Evolutionary conservation across 495 filamentous ascomycete genomes (phyloP).

Genomic region (Neurospora sp.): DNA sequence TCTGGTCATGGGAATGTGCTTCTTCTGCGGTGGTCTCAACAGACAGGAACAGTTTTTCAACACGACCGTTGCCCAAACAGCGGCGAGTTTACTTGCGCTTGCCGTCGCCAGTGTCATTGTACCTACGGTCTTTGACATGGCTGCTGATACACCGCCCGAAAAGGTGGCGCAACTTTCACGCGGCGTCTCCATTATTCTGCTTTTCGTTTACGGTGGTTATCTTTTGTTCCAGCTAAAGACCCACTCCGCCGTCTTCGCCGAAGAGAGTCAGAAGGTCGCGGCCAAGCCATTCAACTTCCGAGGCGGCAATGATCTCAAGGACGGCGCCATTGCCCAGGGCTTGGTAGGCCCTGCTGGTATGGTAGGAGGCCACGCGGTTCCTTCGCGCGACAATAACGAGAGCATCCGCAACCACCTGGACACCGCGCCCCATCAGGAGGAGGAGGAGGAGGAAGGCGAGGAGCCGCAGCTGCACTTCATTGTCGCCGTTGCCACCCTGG

Average conservation of each 20-base stretch:
- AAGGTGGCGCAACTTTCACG: conserved; percentile 53
- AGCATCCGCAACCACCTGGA: conserved; percentile 18
- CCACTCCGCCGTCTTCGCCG: conserved; percentile 64
- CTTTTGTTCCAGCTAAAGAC: conserved; percentile 77
- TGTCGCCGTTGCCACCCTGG: conserved; percentile 62
- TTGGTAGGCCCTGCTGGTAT: conserved; percentile 50
- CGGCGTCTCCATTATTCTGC: conserved; percentile 63
- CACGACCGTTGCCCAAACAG: conserved; percentile 85
- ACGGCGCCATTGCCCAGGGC: conserved; percentile 49
- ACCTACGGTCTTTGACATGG: conserved; percentile 68
- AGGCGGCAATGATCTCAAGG: conserved; percentile 26
- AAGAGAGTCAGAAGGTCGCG: conserved; percentile 56
- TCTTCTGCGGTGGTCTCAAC: conserved; percentile 78
- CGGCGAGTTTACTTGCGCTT: conserved; percentile 69
- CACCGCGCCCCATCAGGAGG: conserved; percentile 7
- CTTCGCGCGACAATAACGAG: conserved; percentile 24
- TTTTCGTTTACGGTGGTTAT: conserved; percentile 68
- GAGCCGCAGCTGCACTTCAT: conserved; percentile 58
- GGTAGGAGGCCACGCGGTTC: conserved; percentile 28
- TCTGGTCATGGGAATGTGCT: conserved; percentile 86
- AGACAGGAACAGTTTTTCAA: conserved; percentile 85
- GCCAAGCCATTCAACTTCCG: conserved; percentile 32
- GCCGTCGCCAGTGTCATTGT: conserved; percentile 76
- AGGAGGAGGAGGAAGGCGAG: conserved; percentile 45
- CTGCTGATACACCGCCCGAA: conserved; percentile 17